Evolutionary conservation across 331 rosid genomes (phyloP), one percentile per base, ranked within the genome.

Genomic region (Rhamnella rubrinervis): DNA sequence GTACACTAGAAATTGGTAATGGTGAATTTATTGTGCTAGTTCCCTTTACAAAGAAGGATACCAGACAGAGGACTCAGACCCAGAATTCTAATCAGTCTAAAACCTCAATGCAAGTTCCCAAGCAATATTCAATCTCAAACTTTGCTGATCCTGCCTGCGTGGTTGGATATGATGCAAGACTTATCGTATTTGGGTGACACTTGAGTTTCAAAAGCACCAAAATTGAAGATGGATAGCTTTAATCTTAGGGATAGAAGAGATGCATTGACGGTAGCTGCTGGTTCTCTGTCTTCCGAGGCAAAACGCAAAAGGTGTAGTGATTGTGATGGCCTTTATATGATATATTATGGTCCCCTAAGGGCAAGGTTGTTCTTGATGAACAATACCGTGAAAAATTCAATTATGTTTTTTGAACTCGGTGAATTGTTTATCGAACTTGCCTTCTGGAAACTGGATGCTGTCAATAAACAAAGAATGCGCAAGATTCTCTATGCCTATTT

Each of bases 11-110:
- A 51, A 68, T 84, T 26, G 74, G 82, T 61, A 25, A 37, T 7
- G 84, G 83, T 52, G 96, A 90, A 59, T 85, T 88, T 84, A 73
- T 93, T 11, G 91, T 93, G 25, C 74, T 93, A 16, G 79, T 87
- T 68, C 95, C 98, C 5, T 90, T 84, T 28, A 51, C 78, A 21
- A 92, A 84, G 75, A 92, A 84, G 81, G 83, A 74, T 19, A 49
- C 75, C 38, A 51, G 72, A 0, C 23, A 23, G 23, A 23, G 0
- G 23, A 23, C 23, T 40, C 65, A 5, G 67, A 59, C 82, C 8
- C 72, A 26, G 63, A 61, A 74, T 28, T 77, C 74, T 9, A 77
- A 82, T 46, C 79, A 77, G 52, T 41, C 59, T 56, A 70, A 71
- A 50, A 21, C 64, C 55, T 51, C 79, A 19, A 31, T 49, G 40